phyloP scores from a whole-genome alignment of 2,329 filamentous ascomycete genomes.

The Orbilia javanica region DNA sequence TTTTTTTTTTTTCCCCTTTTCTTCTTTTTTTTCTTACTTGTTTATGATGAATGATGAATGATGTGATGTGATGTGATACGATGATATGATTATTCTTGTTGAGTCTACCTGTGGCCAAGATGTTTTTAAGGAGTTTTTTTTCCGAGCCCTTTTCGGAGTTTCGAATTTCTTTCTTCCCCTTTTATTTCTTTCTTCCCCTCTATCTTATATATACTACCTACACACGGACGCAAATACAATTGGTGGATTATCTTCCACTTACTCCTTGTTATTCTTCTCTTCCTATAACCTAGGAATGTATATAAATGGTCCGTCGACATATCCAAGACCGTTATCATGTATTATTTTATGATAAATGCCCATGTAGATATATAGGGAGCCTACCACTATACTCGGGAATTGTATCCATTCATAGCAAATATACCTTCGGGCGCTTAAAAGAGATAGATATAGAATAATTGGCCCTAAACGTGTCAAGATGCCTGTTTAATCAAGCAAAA shows the following conservation, averaged over 20 bases:
- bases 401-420: conserved; percentile 6
- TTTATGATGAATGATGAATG: conserved; percentile 5
- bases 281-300: neutral
- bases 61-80: neutral
- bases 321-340: neutral
- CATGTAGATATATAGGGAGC: neutral
- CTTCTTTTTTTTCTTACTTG: neutral
- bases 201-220: neutral
- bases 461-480: neutral
- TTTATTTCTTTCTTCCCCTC: neutral
- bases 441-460: neutral
- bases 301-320: neutral
- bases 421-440: neutral
- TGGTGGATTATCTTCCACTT: neutral
- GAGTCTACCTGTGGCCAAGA: neutral
- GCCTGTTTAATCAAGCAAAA: neutral
- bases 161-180: neutral
- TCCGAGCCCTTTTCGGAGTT: neutral
- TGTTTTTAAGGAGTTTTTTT: neutral
- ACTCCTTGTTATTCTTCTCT: neutral
- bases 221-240: neutral
- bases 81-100: neutral
- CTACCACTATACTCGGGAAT: neutral
- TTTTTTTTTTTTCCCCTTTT: neutral
- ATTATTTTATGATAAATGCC: neutral